phyloP scores from a whole-genome alignment of 257 asterid species.

The Leptodermis oblonga region DNA sequence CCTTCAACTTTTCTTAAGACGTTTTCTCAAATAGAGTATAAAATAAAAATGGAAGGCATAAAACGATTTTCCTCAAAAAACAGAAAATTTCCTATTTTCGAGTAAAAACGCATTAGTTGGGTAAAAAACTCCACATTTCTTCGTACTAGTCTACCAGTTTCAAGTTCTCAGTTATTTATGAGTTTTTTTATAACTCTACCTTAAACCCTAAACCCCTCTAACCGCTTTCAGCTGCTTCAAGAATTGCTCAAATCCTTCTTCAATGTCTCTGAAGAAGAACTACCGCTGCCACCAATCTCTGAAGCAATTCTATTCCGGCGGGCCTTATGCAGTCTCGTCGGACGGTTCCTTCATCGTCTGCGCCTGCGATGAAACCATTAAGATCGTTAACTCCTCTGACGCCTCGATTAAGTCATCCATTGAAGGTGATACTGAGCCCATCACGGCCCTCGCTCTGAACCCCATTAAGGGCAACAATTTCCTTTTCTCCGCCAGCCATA shows the following conservation, averaged over 20 bases:
- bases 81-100: no score
- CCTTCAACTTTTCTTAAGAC: no score
- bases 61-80: no score
- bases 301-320: conserved; percentile 85
- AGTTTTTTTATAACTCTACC: no score
- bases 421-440: conserved; percentile 80
- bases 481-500: conserved; percentile 81
- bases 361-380: conserved; percentile 70
- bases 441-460: conserved; percentile 73
- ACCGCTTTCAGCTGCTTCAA: no score
- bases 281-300: conserved; percentile 64
- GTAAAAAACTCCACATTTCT: no score
- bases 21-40: no score
- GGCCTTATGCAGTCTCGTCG: conserved; percentile 73
- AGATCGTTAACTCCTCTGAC: conserved; percentile 61
- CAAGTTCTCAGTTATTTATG: no score
- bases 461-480: conserved; percentile 43
- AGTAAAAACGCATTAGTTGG: no score
- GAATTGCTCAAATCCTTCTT: conserved; percentile 13
- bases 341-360: conserved; percentile 83
- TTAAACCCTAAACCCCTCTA: conserved; percentile 11
- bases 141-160: no score
- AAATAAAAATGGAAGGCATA: no score
- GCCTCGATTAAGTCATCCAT: conserved; percentile 76
- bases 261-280: conserved; percentile 55